Percentiles rank a stretch among this genome's conserved stretches.
These are phyloP conservation scores for Phytophthora hybrid DNA, from an alignment of 352 stramenopile species.

Conservation along the genomic window DNA sequence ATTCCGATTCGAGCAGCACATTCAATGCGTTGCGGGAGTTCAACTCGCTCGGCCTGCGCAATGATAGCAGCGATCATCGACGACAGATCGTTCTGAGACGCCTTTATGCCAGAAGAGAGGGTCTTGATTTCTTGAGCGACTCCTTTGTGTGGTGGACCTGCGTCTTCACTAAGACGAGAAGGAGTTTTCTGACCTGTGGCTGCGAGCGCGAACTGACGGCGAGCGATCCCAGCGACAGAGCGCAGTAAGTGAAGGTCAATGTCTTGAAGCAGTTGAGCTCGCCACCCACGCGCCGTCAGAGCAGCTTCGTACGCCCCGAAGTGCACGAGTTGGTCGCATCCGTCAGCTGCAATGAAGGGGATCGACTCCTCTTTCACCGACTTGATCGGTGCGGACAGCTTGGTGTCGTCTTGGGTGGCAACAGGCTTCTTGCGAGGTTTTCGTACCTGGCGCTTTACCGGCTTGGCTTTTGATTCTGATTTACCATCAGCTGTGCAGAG, in stretches of 20 bases:
- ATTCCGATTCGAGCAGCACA: constrained; percentile 26
- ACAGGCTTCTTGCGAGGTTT: constrained; percentile 8
- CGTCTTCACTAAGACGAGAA: constrained; percentile 7
- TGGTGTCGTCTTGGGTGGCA: not conserved
- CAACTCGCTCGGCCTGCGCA: constrained; percentile 17
- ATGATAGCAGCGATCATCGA: constrained; percentile 34
- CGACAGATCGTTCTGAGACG: constrained; percentile 34
- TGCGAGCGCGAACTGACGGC: constrained; percentile 15
- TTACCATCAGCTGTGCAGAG: constrained; percentile 15
- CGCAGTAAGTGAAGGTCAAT: constrained; percentile 36
- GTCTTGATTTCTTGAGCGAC: constrained; percentile 13
- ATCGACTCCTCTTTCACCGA: constrained; percentile 18
- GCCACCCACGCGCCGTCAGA: constrained; percentile 30
- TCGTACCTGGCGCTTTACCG: constrained; percentile 6
- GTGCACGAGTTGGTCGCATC: constrained; percentile 15
- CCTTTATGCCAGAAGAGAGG: constrained; percentile 20
- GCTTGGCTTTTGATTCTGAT: not conserved
- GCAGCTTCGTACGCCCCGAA: constrained; percentile 33
- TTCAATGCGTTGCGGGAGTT: constrained; percentile 6
- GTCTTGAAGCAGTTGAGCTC: constrained; percentile 32
- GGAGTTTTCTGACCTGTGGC: not conserved
- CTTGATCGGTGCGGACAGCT: not conserved
- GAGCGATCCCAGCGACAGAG: constrained; percentile 25
- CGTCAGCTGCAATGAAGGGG: constrained; percentile 23
- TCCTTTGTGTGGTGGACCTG: not conserved